Evolutionary conservation across 1,139 yeast species (phyloP).

Genomic region (Wickerhamomyces sp.): DNA sequence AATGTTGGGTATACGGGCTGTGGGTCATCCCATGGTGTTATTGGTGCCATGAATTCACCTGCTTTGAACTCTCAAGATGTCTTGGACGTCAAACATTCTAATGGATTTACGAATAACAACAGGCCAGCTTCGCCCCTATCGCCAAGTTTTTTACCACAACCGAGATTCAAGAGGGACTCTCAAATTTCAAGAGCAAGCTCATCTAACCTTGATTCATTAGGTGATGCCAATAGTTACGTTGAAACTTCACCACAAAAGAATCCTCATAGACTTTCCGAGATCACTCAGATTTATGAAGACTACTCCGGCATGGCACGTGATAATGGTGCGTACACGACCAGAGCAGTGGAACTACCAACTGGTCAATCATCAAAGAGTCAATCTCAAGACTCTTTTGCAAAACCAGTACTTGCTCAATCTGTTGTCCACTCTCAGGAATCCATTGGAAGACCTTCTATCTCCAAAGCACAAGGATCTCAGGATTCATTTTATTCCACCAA

Average conservation of each 20-base stretch:
- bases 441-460: neutral
- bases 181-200: slow-evolving; percentile 18
- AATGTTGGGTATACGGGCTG: slow-evolving; percentile 79
- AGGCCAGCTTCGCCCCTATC: slow-evolving; percentile 27
- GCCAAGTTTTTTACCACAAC: slow-evolving; percentile 23
- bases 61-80: slow-evolving; percentile 32
- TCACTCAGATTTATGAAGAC: slow-evolving; percentile 24
- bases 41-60: slow-evolving; percentile 52
- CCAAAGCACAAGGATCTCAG: neutral
- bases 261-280: slow-evolving; percentile 21
- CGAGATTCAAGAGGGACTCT: slow-evolving; percentile 20
- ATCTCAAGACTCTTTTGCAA: neutral
- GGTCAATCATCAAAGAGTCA: neutral
- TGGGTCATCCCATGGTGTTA: slow-evolving; percentile 61
- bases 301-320: slow-evolving; percentile 20
- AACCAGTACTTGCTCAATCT: neutral
- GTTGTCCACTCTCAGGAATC: slow-evolving; percentile 2
- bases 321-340: slow-evolving; percentile 2
- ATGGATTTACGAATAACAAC: slow-evolving; percentile 13
- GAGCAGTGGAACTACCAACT: neutral
- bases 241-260: slow-evolving; percentile 14
- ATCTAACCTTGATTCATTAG: slow-evolving; percentile 11
- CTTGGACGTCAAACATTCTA: slow-evolving; percentile 22
- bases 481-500: slow-evolving; percentile 1
- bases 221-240: slow-evolving; percentile 5